phyloP scores from a whole-genome alignment of 805 yeast genomes.

The Lipomyces japonicus region DNA sequence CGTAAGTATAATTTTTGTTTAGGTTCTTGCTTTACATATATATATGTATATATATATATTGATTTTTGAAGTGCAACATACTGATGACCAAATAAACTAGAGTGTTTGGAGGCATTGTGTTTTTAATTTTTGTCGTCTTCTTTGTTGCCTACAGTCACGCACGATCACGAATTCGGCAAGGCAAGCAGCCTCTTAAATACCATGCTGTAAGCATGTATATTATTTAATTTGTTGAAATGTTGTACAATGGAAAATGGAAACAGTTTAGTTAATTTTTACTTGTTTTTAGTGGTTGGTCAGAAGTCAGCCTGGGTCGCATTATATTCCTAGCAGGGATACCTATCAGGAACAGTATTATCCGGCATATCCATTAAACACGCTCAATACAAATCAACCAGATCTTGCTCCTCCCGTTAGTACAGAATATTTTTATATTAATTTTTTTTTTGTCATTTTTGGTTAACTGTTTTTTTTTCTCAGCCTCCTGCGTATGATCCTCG shows the following conservation, averaged over 20 bases:
- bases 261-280: background rate
- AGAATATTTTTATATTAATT: background rate
- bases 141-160: slow-evolving; percentile 17
- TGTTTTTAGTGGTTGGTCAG: slow-evolving; percentile 21
- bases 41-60: background rate
- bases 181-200: slow-evolving; percentile 17
- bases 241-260: background rate
- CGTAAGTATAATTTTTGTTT: slow-evolving; percentile 8
- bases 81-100: background rate
- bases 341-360: slow-evolving; percentile 22
- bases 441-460: background rate
- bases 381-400: slow-evolving; percentile 1
- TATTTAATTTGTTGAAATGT: background rate
- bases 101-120: slow-evolving; percentile 18
- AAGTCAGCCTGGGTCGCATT: slow-evolving; percentile 3
- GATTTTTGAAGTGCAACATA: background rate
- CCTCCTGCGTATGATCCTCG: slow-evolving; percentile 28
- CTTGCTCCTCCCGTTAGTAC: slow-evolving; percentile 9
- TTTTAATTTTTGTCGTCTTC: background rate
- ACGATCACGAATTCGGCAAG: slow-evolving; percentile 11
- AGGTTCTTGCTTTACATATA: background rate
- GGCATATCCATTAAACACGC: slow-evolving; percentile 14
- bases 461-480: slow-evolving; percentile 5
- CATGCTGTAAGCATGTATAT: slow-evolving; percentile 15
- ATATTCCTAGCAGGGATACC: background rate